phyloP scores from a whole-genome alignment of 371 early-diverging fungal genomes.

The Rhizopus microsporus region DNA sequence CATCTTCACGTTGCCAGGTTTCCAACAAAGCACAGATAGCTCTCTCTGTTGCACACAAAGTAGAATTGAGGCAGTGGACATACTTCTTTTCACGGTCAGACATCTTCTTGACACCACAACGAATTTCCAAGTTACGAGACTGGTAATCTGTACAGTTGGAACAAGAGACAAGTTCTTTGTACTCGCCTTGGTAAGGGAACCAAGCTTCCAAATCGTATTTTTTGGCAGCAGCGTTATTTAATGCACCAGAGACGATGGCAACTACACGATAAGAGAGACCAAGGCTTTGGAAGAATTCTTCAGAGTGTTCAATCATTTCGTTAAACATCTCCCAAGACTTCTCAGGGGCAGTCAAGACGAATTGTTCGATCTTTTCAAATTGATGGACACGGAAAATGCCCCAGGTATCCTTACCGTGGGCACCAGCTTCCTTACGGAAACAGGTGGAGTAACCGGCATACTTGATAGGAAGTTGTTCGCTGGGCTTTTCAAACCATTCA shows the following conservation, averaged over 20 bases:
- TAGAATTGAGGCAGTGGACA: conserved; percentile 99
- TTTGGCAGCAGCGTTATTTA: conserved; percentile 99
- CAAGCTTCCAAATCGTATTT: conserved; percentile 99
- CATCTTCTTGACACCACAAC: conserved; percentile 97
- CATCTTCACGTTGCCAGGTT: conserved; percentile 95
- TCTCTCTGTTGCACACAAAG: conserved; percentile 98
- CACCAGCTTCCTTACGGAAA: conserved; percentile 99
- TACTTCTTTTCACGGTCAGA: conserved; percentile 96
- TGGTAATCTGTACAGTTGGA: conserved; percentile 99
- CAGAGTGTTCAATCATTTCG: conserved; percentile 93
- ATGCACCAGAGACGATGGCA: conserved; percentile 95
- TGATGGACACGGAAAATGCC: conserved; percentile 99
- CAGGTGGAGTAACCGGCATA: conserved; percentile 99
- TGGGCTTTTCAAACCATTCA: conserved; percentile 96
- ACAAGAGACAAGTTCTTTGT: conserved; percentile 99
- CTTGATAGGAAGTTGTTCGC: conserved; percentile 90
- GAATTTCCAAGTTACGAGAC: conserved; percentile 94
- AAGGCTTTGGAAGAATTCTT: conserved; percentile 96
- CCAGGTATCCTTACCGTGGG: conserved; percentile 99
- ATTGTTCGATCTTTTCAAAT: conserved; percentile 99
- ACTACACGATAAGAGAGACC: conserved; percentile 97
- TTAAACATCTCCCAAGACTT: conserved; percentile 98
- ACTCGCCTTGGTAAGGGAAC: conserved; percentile 98
- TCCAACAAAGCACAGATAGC: conserved; percentile 98
- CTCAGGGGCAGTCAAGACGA: conserved; percentile 95